Evolutionary conservation across 768 basidiomycete genomes (phyloP).

Genomic region (Xerocomellus chrysenteron): DNA sequence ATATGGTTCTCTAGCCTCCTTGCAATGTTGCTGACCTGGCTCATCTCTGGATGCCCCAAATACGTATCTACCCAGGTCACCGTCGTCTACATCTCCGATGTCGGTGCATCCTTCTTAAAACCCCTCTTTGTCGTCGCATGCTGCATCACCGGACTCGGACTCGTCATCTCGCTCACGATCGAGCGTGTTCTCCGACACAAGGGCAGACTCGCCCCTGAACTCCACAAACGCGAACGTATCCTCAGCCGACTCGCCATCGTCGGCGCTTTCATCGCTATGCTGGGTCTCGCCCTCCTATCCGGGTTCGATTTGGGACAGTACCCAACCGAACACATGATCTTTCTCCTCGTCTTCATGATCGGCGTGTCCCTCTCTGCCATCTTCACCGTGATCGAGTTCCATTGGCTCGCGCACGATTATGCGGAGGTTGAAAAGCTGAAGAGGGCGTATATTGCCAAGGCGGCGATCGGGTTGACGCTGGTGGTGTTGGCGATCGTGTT

Average conservation of each 20-base stretch:
- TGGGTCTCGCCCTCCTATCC: constrained; percentile 66
- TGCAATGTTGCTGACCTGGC: constrained; percentile 72
- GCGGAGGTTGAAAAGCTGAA: constrained; percentile 42
- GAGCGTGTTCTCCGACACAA: constrained; percentile 67
- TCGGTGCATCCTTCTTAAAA: constrained; percentile 72
- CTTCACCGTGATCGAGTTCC: constrained; percentile 71
- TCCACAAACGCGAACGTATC: constrained; percentile 55
- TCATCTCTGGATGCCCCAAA: constrained; percentile 54
- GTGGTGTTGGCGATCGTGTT: constrained; percentile 66
- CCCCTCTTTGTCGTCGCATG: constrained; percentile 72
- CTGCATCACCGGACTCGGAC: constrained; percentile 58
- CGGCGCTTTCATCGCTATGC: constrained; percentile 60
- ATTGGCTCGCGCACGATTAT: constrained; percentile 64
- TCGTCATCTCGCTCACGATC: constrained; percentile 57
- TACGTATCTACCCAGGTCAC: constrained; percentile 51
- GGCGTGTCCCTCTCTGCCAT: constrained; percentile 72
- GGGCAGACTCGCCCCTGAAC: constrained; percentile 62
- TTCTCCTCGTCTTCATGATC: constrained; percentile 70
- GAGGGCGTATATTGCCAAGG: constrained; percentile 60
- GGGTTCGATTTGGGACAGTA: constrained; percentile 67
- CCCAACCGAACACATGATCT: constrained; percentile 50
- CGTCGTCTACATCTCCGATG: constrained; percentile 76
- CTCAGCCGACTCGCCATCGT: constrained; percentile 58
- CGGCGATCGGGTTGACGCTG: constrained; percentile 54
- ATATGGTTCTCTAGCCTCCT: constrained; percentile 74